A percentile compares a stretch with the other conserved stretches of the same genome.
Conservation (phyloP, 164 flowering plant genomes). For the Buxus sempervirens region DNA sequence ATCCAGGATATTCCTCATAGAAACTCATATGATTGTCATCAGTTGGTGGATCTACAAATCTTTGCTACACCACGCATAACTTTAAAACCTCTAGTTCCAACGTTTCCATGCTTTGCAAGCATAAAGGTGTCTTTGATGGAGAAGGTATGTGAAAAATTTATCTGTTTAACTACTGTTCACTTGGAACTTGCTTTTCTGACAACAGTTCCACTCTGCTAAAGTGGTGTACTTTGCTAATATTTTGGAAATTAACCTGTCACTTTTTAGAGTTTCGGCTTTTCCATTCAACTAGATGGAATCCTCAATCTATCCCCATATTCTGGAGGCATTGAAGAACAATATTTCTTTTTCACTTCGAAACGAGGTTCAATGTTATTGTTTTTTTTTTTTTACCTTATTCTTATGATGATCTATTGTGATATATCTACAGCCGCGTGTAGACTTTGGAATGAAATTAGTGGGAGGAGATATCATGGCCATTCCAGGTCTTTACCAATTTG, state of each 20-base stretch:
- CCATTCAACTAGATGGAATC: not conserved
- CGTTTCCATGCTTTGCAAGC: constrained; percentile 83
- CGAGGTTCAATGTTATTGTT: too few species aligned
- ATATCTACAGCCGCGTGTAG: constrained; percentile 71
- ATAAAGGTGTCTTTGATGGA: constrained; percentile 68
- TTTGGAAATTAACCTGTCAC: not conserved
- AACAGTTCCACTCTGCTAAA: not conserved
- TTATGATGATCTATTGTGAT: not conserved
- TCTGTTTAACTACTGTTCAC: not conserved
- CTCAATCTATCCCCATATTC: not conserved
- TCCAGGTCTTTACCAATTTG: constrained; percentile 68
- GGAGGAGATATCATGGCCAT: constrained; percentile 94
- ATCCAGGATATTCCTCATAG: constrained; percentile 3
- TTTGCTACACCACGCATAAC: constrained; percentile 58
- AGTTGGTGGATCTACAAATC: constrained; percentile 84
- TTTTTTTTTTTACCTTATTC: too few species aligned
- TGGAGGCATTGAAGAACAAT: too few species aligned
- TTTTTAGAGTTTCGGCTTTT: not conserved
- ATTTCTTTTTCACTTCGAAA: too few species aligned
- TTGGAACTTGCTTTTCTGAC: not conserved
- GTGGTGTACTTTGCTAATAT: not conserved
- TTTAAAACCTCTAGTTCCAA: constrained; percentile 82
- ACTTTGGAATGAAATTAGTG: constrained; percentile 70
- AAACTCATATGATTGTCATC: constrained; percentile 23
- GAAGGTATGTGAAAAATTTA: constrained; percentile 41